Conservation (phyloP, 352 stramenopile species). For the Elongisporangium prolatum region DNA sequence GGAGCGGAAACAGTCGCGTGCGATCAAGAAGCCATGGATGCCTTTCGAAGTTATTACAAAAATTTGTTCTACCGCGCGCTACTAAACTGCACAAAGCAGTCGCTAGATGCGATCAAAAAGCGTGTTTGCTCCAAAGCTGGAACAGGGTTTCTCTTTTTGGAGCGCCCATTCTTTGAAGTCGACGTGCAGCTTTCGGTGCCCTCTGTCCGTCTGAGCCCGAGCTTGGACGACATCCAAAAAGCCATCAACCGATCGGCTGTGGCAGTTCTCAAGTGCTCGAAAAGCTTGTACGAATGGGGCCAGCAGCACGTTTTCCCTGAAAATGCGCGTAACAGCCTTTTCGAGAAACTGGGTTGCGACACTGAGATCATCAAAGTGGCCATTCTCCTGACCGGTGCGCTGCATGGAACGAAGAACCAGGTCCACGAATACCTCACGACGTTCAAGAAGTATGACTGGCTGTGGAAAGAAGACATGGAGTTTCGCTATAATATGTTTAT, state of each 20-base stretch:
- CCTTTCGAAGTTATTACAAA: slow-evolving; percentile 74
- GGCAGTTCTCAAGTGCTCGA: slow-evolving; percentile 77
- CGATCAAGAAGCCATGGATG: slow-evolving; percentile 29
- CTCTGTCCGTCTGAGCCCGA: slow-evolving; percentile 73
- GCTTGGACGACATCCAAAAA: slow-evolving; percentile 81
- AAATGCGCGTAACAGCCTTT: slow-evolving; percentile 47
- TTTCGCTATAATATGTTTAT: slow-evolving; percentile 85
- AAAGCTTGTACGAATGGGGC: slow-evolving; percentile 76
- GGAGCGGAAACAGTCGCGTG: slow-evolving; percentile 13
- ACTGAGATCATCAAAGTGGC: slow-evolving; percentile 88
- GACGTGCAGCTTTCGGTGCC: slow-evolving; percentile 82
- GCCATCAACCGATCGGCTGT: slow-evolving; percentile 81
- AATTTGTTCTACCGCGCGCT: slow-evolving; percentile 79
- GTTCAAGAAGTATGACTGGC: slow-evolving; percentile 90
- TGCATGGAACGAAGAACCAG: slow-evolving; percentile 84
- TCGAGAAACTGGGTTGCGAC: slow-evolving; percentile 81
- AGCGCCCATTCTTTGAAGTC: slow-evolving; percentile 84
- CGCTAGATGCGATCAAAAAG: slow-evolving; percentile 80
- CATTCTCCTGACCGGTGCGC: slow-evolving; percentile 75
- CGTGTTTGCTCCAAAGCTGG: slow-evolving; percentile 74
- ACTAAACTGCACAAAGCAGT: slow-evolving; percentile 76
- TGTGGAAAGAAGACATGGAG: slow-evolving; percentile 90
- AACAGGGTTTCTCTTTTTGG: slow-evolving; percentile 76
- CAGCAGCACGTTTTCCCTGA: slow-evolving; percentile 61
- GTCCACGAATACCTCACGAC: slow-evolving; percentile 74